phyloP scores from a whole-genome alignment of 805 yeast genomes.

The Myxozyma geophila region DNA sequence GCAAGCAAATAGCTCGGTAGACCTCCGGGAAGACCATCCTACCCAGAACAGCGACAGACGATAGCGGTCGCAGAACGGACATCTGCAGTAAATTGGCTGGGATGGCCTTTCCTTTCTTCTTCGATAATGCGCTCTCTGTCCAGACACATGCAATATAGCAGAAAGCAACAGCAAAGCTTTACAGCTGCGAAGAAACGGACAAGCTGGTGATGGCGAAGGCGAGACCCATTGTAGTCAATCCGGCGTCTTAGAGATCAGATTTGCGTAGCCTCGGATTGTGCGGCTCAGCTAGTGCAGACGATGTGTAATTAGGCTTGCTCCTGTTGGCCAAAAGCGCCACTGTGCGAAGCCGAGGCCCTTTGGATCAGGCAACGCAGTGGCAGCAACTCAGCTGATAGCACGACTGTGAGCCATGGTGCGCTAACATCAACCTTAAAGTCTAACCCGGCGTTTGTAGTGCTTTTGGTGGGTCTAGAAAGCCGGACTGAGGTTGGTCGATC shows the following conservation, averaged over 20 bases:
- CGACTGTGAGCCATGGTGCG: background rate
- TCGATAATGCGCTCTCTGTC: background rate
- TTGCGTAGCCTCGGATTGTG: slow-evolving; percentile 11
- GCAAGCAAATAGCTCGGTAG: background rate
- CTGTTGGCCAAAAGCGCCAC: slow-evolving; percentile 2
- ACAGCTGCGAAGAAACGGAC: background rate
- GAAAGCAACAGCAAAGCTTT: background rate
- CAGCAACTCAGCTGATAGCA: background rate
- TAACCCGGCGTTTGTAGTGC: background rate
- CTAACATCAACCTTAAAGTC: background rate
- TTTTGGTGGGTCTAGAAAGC: background rate
- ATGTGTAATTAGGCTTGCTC: slow-evolving; percentile 8
- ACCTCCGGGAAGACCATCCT: background rate
- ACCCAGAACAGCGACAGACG: slow-evolving; percentile 22
- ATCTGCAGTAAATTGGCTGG: background rate
- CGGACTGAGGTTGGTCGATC: background rate
- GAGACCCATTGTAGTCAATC: background rate
- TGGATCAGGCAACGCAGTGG: background rate
- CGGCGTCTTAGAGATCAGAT: background rate
- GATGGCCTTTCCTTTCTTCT: too few species aligned
- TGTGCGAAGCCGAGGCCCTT: slow-evolving; percentile 7
- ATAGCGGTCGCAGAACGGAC: slow-evolving; percentile 9
- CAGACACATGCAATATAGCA: background rate
- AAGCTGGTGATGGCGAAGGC: background rate
- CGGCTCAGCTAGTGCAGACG: slow-evolving; percentile 6